phyloP scores from a whole-genome alignment of 441 rosid genomes.

The Arabidopsis hybrid region DNA sequence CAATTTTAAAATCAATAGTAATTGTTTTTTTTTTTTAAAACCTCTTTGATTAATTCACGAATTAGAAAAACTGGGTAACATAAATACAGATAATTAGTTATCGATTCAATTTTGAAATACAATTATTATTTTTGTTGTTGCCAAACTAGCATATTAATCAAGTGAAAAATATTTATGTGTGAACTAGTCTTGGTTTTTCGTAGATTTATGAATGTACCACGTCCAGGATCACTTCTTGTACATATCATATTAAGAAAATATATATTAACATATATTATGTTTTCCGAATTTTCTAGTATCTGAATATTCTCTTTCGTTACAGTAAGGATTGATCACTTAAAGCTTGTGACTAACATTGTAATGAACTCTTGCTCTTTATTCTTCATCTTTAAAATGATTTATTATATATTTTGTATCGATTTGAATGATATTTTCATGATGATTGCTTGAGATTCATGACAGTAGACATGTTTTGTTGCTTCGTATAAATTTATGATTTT shows the following conservation, averaged over 20 bases:
- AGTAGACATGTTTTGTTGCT: background rate
- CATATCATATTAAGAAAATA: too few species aligned
- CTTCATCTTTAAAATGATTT: background rate
- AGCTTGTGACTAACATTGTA: background rate
- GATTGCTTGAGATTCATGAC: background rate
- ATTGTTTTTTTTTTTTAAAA: too few species aligned
- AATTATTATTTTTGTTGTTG: background rate
- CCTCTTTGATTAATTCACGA: too few species aligned
- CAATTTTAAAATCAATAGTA: background rate
- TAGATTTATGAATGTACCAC: too few species aligned
- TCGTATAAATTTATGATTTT: background rate
- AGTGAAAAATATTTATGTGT: too few species aligned
- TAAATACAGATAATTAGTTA: too few species aligned
- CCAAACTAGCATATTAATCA: background rate
- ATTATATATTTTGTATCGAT: background rate
- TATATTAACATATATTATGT: too few species aligned
- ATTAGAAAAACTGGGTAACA: too few species aligned
- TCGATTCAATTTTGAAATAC: background rate
- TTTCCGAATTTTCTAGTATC: background rate
- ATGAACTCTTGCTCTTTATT: background rate
- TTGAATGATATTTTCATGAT: background rate
- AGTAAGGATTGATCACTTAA: background rate
- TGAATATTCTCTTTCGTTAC: background rate
- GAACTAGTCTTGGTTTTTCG: too few species aligned
- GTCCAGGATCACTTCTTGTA: too few species aligned